Conservation (phyloP, 2,329 filamentous ascomycete species). For the Hortaea werneckii region DNA sequence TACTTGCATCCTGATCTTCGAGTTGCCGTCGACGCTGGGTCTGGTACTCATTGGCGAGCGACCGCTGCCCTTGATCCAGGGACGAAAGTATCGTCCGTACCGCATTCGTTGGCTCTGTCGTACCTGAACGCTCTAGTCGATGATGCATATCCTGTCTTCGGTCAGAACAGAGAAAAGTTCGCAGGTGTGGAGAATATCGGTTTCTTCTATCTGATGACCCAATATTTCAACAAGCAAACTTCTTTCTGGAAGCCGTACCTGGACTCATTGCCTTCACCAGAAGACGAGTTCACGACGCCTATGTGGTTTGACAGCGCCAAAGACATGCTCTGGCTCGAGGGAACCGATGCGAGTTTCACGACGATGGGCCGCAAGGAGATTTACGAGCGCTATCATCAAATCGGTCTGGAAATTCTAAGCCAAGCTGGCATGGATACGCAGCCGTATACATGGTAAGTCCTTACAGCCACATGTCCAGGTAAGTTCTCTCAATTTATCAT, state of each 20-base stretch:
- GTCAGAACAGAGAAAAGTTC: conserved; percentile 15
- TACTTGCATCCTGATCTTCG: conserved; percentile 19
- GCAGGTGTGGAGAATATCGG: conserved; percentile 22
- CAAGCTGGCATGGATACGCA: conserved; percentile 21
- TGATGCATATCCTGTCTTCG: conserved; percentile 22
- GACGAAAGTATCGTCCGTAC: conserved; percentile 13
- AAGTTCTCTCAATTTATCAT: conserved; percentile 13
- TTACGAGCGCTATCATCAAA: conserved; percentile 29
- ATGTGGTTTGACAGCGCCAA: conserved; percentile 25
- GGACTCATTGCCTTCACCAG: conserved; percentile 23
- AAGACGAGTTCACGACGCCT: conserved; percentile 21
- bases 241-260: conserved; percentile 30
- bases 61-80: neutral
- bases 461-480: conserved; percentile 8
- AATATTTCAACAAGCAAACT: conserved; percentile 22
- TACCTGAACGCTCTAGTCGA: conserved; percentile 29
- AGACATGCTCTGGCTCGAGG: conserved; percentile 24
- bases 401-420: conserved; percentile 23
- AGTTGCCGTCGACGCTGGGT: conserved; percentile 12
- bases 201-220: conserved; percentile 28
- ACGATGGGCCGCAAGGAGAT: conserved; percentile 20
- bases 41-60: conserved; percentile 20
- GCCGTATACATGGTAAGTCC: conserved; percentile 33
- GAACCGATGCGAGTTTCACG: conserved; percentile 26
- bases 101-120: conserved; percentile 25